Base-by-base conservation (phyloP, 2,329 filamentous ascomycete genomes). In the Fusarium scirpi region DNA sequence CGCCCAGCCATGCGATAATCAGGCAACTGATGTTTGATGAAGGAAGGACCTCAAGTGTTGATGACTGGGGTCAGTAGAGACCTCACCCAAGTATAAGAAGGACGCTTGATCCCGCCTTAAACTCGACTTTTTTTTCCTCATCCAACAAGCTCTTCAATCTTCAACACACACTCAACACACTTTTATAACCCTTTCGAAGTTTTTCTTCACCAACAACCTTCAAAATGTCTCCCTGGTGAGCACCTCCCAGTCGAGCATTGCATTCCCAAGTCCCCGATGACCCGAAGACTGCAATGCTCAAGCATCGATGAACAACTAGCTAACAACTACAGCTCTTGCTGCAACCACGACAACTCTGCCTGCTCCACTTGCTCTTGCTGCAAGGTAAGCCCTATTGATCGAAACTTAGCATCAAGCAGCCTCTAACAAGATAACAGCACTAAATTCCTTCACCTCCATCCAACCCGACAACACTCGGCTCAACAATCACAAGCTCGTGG, bases 161-260 rank as follows among this genome's bases (percentile, higher is more conserved):
- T 41, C 67, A 73, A 67, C 62, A 64, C 55, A 65, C 47, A 70
- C 18, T 38, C 51, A 58, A 69, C 49, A 66, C 57, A 68, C 56
- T 65, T 65, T 66, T 65, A 70, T 47, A 66, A 69, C 58, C 6
- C 52, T 61, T 76, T 70, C 58, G 65, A 75, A 75, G 71, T 61
- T 32, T 65, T 73, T 67, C 65, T 74, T 71, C 69, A 69, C 53
- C 55, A 72, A 65, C 47, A 65, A 72, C 46, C 61, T 72, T 75
- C 73, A 76, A 69, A 41, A 76, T 76, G 74, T 67, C 74, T 76
- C 74, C 74, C 70, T 76, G 74, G 74, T 76, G 62, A 74, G 74
- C 52, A 32, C n/a, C 20, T 56, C 48, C 49, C 18, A 12, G 10
- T 15, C 47, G 12, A 1, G 12, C 48, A n/a, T 18, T 55, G 3